These are phyloP conservation scores for Litchi chinensis DNA, from an alignment of 345 rosid species.

Conservation along the genomic window DNA sequence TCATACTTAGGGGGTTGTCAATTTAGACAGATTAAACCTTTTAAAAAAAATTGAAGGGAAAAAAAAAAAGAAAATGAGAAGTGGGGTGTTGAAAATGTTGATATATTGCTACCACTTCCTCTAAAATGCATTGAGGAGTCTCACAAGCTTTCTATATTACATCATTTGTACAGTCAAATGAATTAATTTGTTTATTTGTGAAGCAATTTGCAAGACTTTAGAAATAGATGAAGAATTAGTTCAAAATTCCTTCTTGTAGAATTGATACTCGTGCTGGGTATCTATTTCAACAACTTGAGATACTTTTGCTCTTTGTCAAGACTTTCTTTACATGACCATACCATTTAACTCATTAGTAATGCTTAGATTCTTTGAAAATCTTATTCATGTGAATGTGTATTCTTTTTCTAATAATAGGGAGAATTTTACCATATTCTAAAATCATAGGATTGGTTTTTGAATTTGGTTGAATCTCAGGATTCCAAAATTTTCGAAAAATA, in stretches of 20 bases:
- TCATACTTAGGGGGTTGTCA: not conserved
- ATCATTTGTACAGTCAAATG: conserved; percentile 4
- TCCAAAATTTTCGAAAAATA: too few relatives aligned
- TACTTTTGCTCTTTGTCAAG: too few relatives aligned
- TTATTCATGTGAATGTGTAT: too few relatives aligned
- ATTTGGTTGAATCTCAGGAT: too few relatives aligned
- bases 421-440: too few relatives aligned
- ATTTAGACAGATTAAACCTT: not conserved
- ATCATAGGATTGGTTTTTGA: too few relatives aligned
- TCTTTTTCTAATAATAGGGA: too few relatives aligned
- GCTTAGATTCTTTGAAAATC: too few relatives aligned
- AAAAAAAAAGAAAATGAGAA: not conserved
- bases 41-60: not conserved
- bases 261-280: too few relatives aligned
- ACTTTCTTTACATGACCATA: too few relatives aligned
- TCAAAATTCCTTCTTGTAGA: not conserved
- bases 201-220: not conserved
- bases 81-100: not conserved
- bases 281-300: too few relatives aligned
- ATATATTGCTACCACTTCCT: not conserved
- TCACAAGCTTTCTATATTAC: not conserved
- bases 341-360: too few relatives aligned
- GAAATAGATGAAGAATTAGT: not conserved
- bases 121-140: not conserved
- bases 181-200: conserved; percentile 4